These are phyloP conservation scores for Neonectria neomacrospora DNA, from an alignment of 2,329 filamentous ascomycete genomes.

Conservation along the genomic window DNA sequence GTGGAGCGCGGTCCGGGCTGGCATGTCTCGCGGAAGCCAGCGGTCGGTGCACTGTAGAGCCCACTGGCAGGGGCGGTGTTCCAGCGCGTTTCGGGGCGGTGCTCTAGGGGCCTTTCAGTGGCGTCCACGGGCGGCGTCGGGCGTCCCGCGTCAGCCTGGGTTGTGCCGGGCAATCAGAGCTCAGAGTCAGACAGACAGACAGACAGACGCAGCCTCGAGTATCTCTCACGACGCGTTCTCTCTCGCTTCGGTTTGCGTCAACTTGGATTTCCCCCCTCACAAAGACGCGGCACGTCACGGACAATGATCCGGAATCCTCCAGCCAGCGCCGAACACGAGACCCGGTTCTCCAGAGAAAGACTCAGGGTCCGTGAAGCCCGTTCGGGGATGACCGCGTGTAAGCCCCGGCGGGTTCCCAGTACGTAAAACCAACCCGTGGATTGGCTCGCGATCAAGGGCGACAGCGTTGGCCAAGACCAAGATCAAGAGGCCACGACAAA, in stretches of 20 bases:
- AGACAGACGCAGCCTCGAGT: conserved; percentile 2
- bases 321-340: conserved; percentile 40
- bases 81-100: conserved; percentile 31
- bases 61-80: conserved; percentile 17
- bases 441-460: conserved; percentile 40
- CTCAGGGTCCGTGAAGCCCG: conserved; percentile 28
- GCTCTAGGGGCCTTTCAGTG: conserved; percentile 23
- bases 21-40: conserved; percentile 35
- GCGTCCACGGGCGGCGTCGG: neutral
- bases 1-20: conserved; percentile 18
- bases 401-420: conserved; percentile 38
- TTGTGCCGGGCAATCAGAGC: neutral
- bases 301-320: conserved; percentile 28
- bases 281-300: conserved; percentile 5
- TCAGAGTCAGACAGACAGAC: neutral
- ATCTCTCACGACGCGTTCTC: neutral
- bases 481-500: neutral
- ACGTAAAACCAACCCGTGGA: conserved; percentile 45
- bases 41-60: conserved; percentile 19
- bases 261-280: conserved; percentile 8
- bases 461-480: conserved; percentile 14
- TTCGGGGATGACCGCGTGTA: conserved; percentile 40
- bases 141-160: conserved; percentile 13
- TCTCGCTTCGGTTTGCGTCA: conserved; percentile 13
- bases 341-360: conserved; percentile 31